Percentiles rank a stretch among this genome's conserved stretches.
Evolutionary conservation across 257 asterid genomes (phyloP).

Genomic region (Rhazya stricta): DNA sequence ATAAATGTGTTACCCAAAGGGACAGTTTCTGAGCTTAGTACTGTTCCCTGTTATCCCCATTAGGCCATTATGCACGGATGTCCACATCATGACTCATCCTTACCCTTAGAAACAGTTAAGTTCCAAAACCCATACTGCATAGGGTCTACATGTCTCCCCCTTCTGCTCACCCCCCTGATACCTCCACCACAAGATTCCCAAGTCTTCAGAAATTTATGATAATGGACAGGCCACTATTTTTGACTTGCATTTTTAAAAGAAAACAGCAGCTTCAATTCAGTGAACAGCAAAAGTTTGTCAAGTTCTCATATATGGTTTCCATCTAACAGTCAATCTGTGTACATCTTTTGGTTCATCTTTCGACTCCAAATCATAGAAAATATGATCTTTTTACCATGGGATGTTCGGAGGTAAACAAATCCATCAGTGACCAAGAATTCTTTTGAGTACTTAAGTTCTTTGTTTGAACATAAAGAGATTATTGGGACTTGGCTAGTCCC

Average conservation of each 20-base stretch:
- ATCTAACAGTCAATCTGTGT: background rate
- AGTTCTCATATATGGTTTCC: background rate
- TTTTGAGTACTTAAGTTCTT: background rate
- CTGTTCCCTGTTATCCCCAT: conserved; percentile 7
- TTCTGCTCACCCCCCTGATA: background rate
- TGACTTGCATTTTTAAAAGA: background rate
- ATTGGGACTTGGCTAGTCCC: background rate
- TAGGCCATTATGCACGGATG: conserved; percentile 11
- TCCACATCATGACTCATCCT: conserved; percentile 12
- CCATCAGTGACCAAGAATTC: background rate
- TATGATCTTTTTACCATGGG: background rate
- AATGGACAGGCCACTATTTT: conserved; percentile 3
- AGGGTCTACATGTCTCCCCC: conserved; percentile 18
- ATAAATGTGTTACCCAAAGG: background rate
- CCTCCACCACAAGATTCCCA: background rate
- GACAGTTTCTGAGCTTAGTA: conserved; percentile 16
- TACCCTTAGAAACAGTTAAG: conserved; percentile 5
- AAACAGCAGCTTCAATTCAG: background rate
- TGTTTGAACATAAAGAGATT: background rate
- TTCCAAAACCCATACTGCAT: conserved; percentile 8
- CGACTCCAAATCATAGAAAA: too few relatives aligned
- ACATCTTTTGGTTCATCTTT: background rate
- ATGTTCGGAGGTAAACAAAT: background rate
- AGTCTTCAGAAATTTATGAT: background rate
- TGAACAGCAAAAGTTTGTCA: conserved; percentile 4